Percentiles rank a stretch among this genome's conserved stretches.
These are phyloP conservation scores for Trametes sp. DNA, from an alignment of 1,284 basidiomycete species.

Conservation along the genomic window DNA sequence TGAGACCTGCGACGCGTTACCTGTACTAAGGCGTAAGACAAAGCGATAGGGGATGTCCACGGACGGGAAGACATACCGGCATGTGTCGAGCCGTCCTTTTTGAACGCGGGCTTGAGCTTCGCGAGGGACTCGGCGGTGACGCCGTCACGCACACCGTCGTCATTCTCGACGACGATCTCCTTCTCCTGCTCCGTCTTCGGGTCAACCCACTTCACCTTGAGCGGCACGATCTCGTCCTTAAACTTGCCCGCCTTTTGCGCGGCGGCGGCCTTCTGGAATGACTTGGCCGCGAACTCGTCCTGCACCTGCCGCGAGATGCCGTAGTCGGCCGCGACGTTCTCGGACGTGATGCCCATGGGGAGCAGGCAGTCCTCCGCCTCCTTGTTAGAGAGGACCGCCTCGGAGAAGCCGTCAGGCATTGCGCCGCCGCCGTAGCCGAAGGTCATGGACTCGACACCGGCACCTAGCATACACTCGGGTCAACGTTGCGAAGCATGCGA, in stretches of 20 bases:
- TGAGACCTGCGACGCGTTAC: constrained; percentile 95
- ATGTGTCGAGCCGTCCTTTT: constrained; percentile 89
- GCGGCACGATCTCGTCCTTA: constrained; percentile 90
- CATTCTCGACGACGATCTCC: constrained; percentile 82
- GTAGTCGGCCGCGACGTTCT: constrained; percentile 91
- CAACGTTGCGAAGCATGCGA: background rate
- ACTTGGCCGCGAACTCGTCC: constrained; percentile 88
- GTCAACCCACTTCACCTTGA: constrained; percentile 79
- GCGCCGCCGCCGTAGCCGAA: constrained; percentile 80
- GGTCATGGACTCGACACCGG: constrained; percentile 97
- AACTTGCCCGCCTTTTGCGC: constrained; percentile 94
- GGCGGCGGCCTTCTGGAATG: constrained; percentile 86
- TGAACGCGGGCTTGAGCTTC: constrained; percentile 96
- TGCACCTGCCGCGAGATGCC: constrained; percentile 78
- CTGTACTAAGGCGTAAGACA: too few relatives aligned
- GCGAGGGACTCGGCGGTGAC: constrained; percentile 87
- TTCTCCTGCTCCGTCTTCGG: constrained; percentile 87
- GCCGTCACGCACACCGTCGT: constrained; percentile 94
- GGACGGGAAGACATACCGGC: constrained; percentile 72
- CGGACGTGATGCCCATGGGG: constrained; percentile 97
- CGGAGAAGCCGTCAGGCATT: constrained; percentile 80
- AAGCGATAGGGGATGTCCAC: too few relatives aligned
- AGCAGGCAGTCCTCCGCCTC: constrained; percentile 93
- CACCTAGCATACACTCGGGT: constrained; percentile 57
- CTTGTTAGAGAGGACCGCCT: constrained; percentile 78